phyloP scores from a whole-genome alignment of 225 moss, liverwort and hornwort genomes.

The Pleurozium schreberi region DNA sequence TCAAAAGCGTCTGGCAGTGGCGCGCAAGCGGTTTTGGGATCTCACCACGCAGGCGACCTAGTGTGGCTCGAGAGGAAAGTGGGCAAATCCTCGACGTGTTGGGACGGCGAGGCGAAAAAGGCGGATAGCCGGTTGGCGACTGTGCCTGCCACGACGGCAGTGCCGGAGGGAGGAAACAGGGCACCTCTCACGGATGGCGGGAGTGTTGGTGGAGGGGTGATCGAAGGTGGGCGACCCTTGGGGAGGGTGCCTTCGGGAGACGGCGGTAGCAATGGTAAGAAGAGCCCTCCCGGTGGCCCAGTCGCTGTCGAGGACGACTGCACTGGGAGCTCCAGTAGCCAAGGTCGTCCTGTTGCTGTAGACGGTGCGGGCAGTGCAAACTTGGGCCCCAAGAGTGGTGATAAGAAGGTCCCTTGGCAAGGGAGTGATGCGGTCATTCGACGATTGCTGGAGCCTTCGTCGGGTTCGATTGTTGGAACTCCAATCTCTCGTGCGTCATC shows the following conservation, averaged over 20 bases:
- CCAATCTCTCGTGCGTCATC: not conserved
- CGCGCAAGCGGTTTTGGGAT: slow-evolving; percentile 28
- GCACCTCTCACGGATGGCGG: not conserved
- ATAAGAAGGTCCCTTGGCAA: slow-evolving; percentile 54
- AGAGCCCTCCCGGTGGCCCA: slow-evolving; percentile 21
- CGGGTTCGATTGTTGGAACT: slow-evolving; percentile 27
- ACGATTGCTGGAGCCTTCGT: slow-evolving; percentile 54
- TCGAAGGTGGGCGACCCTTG: not conserved
- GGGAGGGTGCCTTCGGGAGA: slow-evolving; percentile 7
- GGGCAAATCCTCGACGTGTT: not conserved
- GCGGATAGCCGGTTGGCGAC: slow-evolving; percentile 31
- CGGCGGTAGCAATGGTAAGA: slow-evolving; percentile 8
- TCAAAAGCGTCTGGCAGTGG: slow-evolving; percentile 31
- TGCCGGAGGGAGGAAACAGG: slow-evolving; percentile 16
- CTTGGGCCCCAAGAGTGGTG: slow-evolving; percentile 9
- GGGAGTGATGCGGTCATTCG: slow-evolving; percentile 50
- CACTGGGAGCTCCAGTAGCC: not conserved
- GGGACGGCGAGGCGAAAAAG: slow-evolving; percentile 36
- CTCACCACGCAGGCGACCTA: slow-evolving; percentile 27
- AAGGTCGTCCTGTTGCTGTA: slow-evolving; percentile 12
- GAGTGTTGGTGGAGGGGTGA: slow-evolving; percentile 12
- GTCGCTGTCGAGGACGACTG: slow-evolving; percentile 8
- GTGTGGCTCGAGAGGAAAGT: slow-evolving; percentile 46
- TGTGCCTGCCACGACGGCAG: slow-evolving; percentile 6
- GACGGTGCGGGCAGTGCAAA: slow-evolving; percentile 4